A percentile compares a stretch with the other conserved stretches of the same genome.
phyloP scores from a whole-genome alignment of 495 filamentous ascomycete species.

The Trichoderma virens region DNA sequence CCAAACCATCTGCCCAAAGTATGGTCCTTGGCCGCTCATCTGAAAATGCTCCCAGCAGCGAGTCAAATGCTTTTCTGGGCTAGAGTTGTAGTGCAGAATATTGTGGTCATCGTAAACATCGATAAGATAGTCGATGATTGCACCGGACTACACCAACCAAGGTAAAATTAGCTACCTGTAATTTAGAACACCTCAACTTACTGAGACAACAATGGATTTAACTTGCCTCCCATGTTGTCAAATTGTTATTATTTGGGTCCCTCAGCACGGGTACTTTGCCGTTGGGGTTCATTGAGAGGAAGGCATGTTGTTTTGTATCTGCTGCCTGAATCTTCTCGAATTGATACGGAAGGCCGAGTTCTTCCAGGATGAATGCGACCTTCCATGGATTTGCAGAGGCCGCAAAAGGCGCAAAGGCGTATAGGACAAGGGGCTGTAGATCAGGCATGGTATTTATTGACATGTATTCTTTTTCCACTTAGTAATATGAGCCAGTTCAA shows the following conservation, averaged over 20 bases:
- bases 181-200: not conserved
- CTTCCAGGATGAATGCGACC: constrained; percentile 41
- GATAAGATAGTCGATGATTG: constrained; percentile 59
- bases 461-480: not conserved
- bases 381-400: constrained; percentile 7
- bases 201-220: not conserved
- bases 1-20: constrained; percentile 48
- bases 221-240: constrained; percentile 32
- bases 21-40: constrained; percentile 53
- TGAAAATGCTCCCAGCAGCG: constrained; percentile 50
- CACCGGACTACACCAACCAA: constrained; percentile 53
- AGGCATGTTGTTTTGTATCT: constrained; percentile 47
- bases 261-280: constrained; percentile 33
- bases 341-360: constrained; percentile 49
- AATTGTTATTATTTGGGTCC: constrained; percentile 31
- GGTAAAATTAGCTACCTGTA: constrained; percentile 11
- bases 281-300: constrained; percentile 28
- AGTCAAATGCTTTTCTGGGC: constrained; percentile 37
- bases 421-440: not conserved
- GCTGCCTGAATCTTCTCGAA: constrained; percentile 25
- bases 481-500: not conserved
- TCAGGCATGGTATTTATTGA: not conserved
- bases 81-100: constrained; percentile 44
- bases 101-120: constrained; percentile 55
- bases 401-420: not conserved